These are phyloP conservation scores for Erodium maritimum DNA, from an alignment of 345 rosid genomes.

Conservation along the genomic window DNA sequence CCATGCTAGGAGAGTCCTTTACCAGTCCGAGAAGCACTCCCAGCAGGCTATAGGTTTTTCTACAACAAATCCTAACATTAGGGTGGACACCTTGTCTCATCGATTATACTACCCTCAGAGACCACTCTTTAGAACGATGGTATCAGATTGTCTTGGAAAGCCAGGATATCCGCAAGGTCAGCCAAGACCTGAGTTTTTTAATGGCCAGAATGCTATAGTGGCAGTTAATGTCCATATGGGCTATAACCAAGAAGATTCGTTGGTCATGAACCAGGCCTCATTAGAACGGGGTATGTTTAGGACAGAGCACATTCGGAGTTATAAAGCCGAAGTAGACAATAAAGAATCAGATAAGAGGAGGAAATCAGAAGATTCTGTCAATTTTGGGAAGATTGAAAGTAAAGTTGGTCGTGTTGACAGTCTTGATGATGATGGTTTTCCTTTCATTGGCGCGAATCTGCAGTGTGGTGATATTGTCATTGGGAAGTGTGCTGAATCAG, in stretches of 20 bases:
- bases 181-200: constrained; percentile 49
- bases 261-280: constrained; percentile 88
- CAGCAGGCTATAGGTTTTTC: constrained; percentile 89
- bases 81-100: constrained; percentile 73
- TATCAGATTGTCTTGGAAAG: constrained; percentile 62
- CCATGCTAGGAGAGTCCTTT: constrained; percentile 80
- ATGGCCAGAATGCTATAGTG: constrained; percentile 91
- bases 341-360: constrained; percentile 53
- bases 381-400: constrained; percentile 62
- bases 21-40: constrained; percentile 81
- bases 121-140: constrained; percentile 66
- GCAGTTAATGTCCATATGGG: constrained; percentile 91
- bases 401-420: constrained; percentile 71
- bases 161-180: constrained; percentile 24
- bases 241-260: constrained; percentile 87
- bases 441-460: constrained; percentile 68
- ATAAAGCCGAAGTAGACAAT: constrained; percentile 81
- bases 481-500: constrained; percentile 71
- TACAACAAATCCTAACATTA: constrained; percentile 65
- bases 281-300: constrained; percentile 88
- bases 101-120: constrained; percentile 74
- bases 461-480: constrained; percentile 82
- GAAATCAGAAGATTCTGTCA: constrained; percentile 42
- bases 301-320: constrained; percentile 76
- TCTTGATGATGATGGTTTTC: constrained; percentile 87